Base-by-base conservation (phyloP, 2,329 filamentous ascomycete genomes). In the Xylariaceae sp. region DNA sequence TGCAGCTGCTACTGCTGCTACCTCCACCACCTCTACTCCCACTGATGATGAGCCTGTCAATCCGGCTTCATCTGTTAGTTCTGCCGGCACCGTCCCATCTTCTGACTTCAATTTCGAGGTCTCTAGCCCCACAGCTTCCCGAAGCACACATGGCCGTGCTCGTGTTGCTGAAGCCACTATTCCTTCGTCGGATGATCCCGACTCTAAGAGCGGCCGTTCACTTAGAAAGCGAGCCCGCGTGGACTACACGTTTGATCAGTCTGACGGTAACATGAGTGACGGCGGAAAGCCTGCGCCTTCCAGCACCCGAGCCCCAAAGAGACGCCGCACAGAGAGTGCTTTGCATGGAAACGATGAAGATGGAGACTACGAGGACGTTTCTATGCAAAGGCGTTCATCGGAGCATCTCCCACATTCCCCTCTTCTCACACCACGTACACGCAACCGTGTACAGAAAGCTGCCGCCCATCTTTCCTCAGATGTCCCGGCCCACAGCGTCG, bases 191-290 rank as follows among this genome's bases (percentile, higher is more conserved):
- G 78, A 79, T 50, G 80, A 82, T 18, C 73, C 75, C 44, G 74
- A 78, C 63, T 78, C 76, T 60, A 82, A 85, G 69, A 82, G 82
- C 55, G 82, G 82, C 53, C 82, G 84, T 71, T 82, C 81, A 39
- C 76, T 85, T 35, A 77, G 82, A 64, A 83, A 81, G 70, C 77
- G 82, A 56, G 74, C 79, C 55, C 80, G 81, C 60, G 76, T 85
- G 63, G 82, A 85, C 71, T 85, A 85, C 74, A 81, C 79, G 39
- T 75, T 78, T 66, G 78, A 80, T 66, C 80, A 82, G 62, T 77
- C 78, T 57, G 79, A 82, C 61, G 80, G 83, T 49, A 71, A 76
- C 35, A 67, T 71, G 17, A 64, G 65, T 35, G 63, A 66, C 51
- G 61, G 61, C 4, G 52, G 64, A 30, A 69, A 70, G 39, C 45